phyloP scores from a whole-genome alignment of 2,329 filamentous ascomycete species.

The Pyrenophora tritici-repentis region DNA sequence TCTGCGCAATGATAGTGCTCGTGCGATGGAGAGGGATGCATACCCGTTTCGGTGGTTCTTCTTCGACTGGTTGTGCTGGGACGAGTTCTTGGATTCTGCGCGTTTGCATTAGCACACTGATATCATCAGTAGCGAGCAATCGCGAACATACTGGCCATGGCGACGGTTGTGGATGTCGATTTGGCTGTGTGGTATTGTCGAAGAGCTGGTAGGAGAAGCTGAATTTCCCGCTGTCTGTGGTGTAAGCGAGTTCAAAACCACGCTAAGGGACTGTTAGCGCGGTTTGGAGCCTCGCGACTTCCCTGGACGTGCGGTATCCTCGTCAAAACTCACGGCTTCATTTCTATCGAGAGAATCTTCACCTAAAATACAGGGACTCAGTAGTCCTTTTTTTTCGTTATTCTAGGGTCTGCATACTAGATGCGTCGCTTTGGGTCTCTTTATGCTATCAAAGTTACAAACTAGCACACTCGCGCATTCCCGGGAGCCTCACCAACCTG shows the following conservation, averaged over 20 bases:
- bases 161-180: slow-evolving; percentile 52
- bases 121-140: background rate
- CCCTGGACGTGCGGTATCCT: too few species aligned
- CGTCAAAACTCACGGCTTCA: too few species aligned
- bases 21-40: slow-evolving; percentile 46
- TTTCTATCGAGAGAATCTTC: too few species aligned
- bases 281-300: background rate
- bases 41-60: slow-evolving; percentile 99
- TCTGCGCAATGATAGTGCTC: slow-evolving; percentile 14
- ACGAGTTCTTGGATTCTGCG: slow-evolving; percentile 99
- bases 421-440: too few species aligned
- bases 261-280: slow-evolving; percentile 15
- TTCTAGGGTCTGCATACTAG: too few species aligned
- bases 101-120: slow-evolving; percentile 18
- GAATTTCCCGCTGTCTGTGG: slow-evolving; percentile 21
- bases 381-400: too few species aligned
- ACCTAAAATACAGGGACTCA: too few species aligned
- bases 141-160: slow-evolving; percentile 70
- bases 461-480: too few species aligned
- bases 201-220: slow-evolving; percentile 22
- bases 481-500: too few species aligned
- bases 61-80: slow-evolving; percentile 96
- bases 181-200: slow-evolving; percentile 37
- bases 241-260: slow-evolving; percentile 17
- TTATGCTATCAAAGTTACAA: too few species aligned